phyloP scores from a whole-genome alignment of 192 early-diverging fungal genomes.

The Mortierella claussenii region DNA sequence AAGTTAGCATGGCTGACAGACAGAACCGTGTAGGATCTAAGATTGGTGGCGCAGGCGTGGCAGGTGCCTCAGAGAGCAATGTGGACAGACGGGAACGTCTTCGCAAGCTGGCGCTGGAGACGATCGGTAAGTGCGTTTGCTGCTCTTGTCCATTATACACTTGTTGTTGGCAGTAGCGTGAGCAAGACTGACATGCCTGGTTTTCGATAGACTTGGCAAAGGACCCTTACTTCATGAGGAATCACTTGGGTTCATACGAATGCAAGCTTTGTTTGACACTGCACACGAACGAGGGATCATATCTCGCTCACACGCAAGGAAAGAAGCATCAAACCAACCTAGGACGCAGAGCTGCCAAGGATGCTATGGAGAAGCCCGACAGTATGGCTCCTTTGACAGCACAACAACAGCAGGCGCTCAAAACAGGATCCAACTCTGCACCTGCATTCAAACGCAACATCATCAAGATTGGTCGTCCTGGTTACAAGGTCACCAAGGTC shows the following conservation, averaged over 20 bases:
- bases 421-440: constrained; percentile 48
- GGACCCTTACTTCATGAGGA: constrained; percentile 98
- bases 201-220: constrained; percentile 71
- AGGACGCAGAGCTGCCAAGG: constrained; percentile 87
- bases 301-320: constrained; percentile 97
- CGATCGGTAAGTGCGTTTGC: constrained; percentile 72
- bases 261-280: constrained; percentile 87
- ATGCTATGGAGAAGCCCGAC: constrained; percentile 74
- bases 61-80: constrained; percentile 85
- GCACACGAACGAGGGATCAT: constrained; percentile 93
- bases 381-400: constrained; percentile 49
- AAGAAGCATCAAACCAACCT: constrained; percentile 98
- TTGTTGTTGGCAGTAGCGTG: neutral
- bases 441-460: constrained; percentile 73
- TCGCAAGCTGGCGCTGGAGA: constrained; percentile 93
- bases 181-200: neutral
- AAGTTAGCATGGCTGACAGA: constrained; percentile 37
- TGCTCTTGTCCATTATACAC: neutral
- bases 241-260: constrained; percentile 84
- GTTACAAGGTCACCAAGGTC: constrained; percentile 93
- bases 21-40: constrained; percentile 94
- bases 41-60: constrained; percentile 88
- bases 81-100: constrained; percentile 95
- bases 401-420: constrained; percentile 56
- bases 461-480: constrained; percentile 96